Evolutionary conservation across 768 basidiomycete species (phyloP).

Genomic region (Boletus pseudopeckii): DNA sequence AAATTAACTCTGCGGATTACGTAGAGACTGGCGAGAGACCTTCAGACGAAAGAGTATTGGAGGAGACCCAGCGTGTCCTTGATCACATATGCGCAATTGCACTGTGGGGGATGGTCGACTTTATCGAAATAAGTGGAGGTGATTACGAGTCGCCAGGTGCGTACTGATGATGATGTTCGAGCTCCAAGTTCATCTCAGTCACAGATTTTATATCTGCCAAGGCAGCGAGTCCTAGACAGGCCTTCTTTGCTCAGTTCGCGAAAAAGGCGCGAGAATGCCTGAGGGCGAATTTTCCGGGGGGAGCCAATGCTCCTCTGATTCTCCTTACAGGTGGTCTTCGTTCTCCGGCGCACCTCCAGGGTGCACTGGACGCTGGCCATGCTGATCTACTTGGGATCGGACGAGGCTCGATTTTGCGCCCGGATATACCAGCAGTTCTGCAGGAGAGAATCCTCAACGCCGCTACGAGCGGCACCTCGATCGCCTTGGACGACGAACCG

Average conservation of each 20-base stretch:
- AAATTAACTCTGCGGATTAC: conserved; percentile 80
- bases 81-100: conserved; percentile 60
- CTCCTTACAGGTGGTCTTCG: conserved; percentile 80
- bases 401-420: conserved; percentile 59
- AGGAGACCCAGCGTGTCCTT: conserved; percentile 43
- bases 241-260: conserved; percentile 71
- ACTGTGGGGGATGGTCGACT: conserved; percentile 66
- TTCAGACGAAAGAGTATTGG: conserved; percentile 31
- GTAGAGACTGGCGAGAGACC: conserved; percentile 31
- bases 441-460: conserved; percentile 7
- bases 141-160: conserved; percentile 77
- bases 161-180: conserved; percentile 3
- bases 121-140: conserved; percentile 86
- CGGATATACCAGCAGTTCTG: conserved; percentile 52
- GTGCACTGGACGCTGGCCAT: conserved; percentile 51
- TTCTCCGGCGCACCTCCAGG: conserved; percentile 51
- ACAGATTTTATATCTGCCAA: conserved; percentile 43
- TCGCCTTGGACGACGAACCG: conserved; percentile 23
- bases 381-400: conserved; percentile 79
- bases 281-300: conserved; percentile 26
- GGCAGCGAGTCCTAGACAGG: conserved; percentile 48
- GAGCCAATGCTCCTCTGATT: conserved; percentile 49
- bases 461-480: conserved; percentile 9
- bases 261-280: conserved; percentile 48
- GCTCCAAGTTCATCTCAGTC: background rate